Evolutionary conservation across 1,139 yeast genomes (phyloP).

Genomic region (Yamadazyma aaseri): DNA sequence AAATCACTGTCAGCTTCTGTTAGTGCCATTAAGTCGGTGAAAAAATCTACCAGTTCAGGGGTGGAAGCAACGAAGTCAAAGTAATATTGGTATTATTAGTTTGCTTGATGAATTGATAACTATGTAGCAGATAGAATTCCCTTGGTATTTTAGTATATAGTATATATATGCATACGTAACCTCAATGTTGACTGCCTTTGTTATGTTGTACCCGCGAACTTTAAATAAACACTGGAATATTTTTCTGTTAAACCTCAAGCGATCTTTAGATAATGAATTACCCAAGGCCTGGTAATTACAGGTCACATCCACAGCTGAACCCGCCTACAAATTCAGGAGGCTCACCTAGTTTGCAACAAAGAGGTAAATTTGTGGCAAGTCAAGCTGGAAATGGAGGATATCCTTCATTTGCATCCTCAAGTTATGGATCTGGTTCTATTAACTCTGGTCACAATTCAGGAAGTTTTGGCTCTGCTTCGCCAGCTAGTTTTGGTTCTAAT

Average conservation of each 20-base stretch:
- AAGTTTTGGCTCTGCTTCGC: constrained; percentile 2
- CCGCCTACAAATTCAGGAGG: neutral
- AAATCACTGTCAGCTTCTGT: constrained; percentile 14
- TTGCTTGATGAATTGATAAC: too few relatives aligned
- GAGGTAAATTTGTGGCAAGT: constrained; percentile 4
- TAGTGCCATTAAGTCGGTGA: constrained; percentile 1
- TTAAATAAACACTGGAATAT: neutral
- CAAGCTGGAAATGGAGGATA: constrained; percentile 4
- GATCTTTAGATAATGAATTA: constrained; percentile 5
- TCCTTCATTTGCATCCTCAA: constrained; percentile 5
- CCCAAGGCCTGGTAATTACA: constrained; percentile 7
- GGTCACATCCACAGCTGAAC: constrained; percentile 3
- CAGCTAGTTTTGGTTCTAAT: constrained; percentile 1
- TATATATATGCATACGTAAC: too few relatives aligned
- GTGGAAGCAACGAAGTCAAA: constrained; percentile 1
- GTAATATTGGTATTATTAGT: too few relatives aligned
- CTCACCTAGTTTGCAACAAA: constrained; percentile 9
- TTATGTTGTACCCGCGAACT: too few relatives aligned
- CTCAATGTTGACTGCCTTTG: too few relatives aligned
- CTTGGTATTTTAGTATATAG: too few relatives aligned
- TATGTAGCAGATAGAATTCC: too few relatives aligned
- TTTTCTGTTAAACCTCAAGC: too few relatives aligned
- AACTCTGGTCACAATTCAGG: constrained; percentile 2
- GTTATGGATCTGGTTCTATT: neutral
- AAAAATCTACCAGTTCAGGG: constrained; percentile 1